phyloP scores from a whole-genome alignment of 192 early-diverging fungal genomes.

The Mortierella claussenii region DNA sequence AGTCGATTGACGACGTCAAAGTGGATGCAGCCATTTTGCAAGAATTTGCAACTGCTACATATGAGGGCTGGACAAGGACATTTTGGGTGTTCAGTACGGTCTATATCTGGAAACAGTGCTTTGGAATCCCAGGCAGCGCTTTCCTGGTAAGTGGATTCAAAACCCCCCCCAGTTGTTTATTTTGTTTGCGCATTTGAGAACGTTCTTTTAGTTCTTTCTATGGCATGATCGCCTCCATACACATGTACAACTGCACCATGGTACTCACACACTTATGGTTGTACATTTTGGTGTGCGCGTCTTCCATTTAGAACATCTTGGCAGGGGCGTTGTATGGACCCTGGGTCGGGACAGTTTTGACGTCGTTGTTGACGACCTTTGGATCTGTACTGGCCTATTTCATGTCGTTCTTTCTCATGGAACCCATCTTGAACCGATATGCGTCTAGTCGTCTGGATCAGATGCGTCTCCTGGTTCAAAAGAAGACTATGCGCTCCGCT shows the following conservation, averaged over 20 bases:
- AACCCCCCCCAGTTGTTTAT: background rate
- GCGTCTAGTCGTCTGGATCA: conserved; percentile 40
- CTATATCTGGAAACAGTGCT: conserved; percentile 68
- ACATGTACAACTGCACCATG: background rate
- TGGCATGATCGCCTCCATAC: too few species aligned
- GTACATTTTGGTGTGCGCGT: background rate
- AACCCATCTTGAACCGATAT: conserved; percentile 51
- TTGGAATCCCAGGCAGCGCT: conserved; percentile 66
- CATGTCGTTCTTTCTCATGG: conserved; percentile 52
- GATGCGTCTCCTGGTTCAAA: conserved; percentile 49
- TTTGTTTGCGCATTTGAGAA: conserved; percentile 7
- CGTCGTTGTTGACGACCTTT: conserved; percentile 45
- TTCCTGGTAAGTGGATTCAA: conserved; percentile 50
- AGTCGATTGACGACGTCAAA: conserved; percentile 61
- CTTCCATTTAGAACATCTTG: conserved; percentile 42
- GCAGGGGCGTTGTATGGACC: conserved; percentile 56
- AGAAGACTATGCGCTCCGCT: conserved; percentile 33
- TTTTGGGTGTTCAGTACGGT: conserved; percentile 56
- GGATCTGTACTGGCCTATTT: conserved; percentile 53
- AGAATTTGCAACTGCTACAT: conserved; percentile 50
- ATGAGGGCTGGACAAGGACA: conserved; percentile 54
- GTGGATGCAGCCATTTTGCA: conserved; percentile 57
- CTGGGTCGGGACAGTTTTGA: conserved; percentile 49
- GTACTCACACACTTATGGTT: background rate
- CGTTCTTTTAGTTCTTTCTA: too few species aligned